Base-by-base conservation (phyloP, 768 basidiomycete genomes). In the Ramaria sp. region DNA sequence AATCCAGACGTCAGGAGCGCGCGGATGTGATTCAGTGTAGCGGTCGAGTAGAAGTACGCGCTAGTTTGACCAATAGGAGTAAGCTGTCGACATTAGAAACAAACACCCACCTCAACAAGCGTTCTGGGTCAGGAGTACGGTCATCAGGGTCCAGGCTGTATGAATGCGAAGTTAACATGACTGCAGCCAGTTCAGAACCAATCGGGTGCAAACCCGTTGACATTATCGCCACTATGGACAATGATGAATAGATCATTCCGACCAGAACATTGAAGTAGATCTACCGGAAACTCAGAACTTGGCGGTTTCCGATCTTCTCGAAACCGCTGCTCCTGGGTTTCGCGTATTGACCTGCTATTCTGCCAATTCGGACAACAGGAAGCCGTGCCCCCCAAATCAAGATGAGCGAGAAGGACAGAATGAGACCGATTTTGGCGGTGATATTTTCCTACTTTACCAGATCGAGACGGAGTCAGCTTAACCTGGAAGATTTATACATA, bases 331-430 rank as follows among this genome's bases (percentile, higher is more conserved):
- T 90, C 55, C 95, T 78, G 1, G 95, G 96, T 68, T 95, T 96
- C 15, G 94, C 93, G 62, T 95, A 96, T 68, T 96, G 94, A 0
- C 95, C 95, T 0, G 94, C 96, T 60, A 98, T 97, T 11, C 96
- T 81, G 6, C 90, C 90, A 52, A 92, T 82, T 34, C 89, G 83
- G 51, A 88, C 94, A 38, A 97, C 86, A n/a, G 94, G 96, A 33
- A 92, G 72, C 48, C 93, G 83, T 4, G 85, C 89, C 53, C 95
- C 92, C 89, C 91, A 91, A 58, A 97, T 83, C 59, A 98, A 79
- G 62, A 99, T 90, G 48, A 99, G 77, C 7, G 92, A 95, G 76
- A 97, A 95, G 4, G 93, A 91, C 10, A 99, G 78, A 64, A 98
- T 91, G 34, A 96, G 78, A 1, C 89, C 89, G 55, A 95, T 86